phyloP scores from a whole-genome alignment of 805 yeast species.

The Candida xyloterini region DNA sequence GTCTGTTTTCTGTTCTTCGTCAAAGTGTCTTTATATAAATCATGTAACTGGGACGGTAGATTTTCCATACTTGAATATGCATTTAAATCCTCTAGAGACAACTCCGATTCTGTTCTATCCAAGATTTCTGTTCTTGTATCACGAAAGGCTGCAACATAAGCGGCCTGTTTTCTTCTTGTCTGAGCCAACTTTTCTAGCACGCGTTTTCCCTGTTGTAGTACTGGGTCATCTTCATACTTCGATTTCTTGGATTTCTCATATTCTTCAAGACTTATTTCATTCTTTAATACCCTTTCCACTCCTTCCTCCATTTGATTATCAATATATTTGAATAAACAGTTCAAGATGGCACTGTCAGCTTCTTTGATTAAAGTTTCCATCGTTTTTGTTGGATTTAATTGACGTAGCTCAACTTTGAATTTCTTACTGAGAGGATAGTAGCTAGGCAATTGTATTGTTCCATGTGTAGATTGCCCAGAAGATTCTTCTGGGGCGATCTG shows the following conservation, averaged over 20 bases:
- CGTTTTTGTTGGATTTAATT: slow-evolving; percentile 8
- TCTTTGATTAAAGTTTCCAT: slow-evolving; percentile 12
- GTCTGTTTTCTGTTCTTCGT: slow-evolving; percentile 3
- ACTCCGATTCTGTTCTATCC: slow-evolving; percentile 23
- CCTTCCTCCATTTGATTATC: slow-evolving; percentile 19
- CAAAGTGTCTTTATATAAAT: slow-evolving; percentile 13
- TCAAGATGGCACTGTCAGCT: slow-evolving; percentile 12
- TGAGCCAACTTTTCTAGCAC: slow-evolving; percentile 6
- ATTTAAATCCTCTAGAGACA: slow-evolving; percentile 25
- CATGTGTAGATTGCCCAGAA: neutral
- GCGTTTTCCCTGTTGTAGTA: slow-evolving; percentile 14
- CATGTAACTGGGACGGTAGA: slow-evolving; percentile 22
- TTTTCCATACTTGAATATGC: slow-evolving; percentile 15
- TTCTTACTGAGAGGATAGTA: slow-evolving; percentile 24
- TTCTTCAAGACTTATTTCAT: slow-evolving; percentile 14
- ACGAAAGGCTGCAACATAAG: slow-evolving; percentile 14
- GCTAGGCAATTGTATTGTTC: slow-evolving; percentile 19
- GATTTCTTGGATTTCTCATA: slow-evolving; percentile 11
- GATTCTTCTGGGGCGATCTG: neutral
- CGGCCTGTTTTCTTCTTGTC: slow-evolving; percentile 7
- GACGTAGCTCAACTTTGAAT: slow-evolving; percentile 14
- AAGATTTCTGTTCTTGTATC: slow-evolving; percentile 24
- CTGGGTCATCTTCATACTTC: slow-evolving; percentile 14
- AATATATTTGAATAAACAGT: slow-evolving; percentile 16
- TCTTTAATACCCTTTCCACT: slow-evolving; percentile 15